These are phyloP conservation scores for Coprinellus aureogranulatus DNA, from an alignment of 768 basidiomycete species.

Conservation along the genomic window DNA sequence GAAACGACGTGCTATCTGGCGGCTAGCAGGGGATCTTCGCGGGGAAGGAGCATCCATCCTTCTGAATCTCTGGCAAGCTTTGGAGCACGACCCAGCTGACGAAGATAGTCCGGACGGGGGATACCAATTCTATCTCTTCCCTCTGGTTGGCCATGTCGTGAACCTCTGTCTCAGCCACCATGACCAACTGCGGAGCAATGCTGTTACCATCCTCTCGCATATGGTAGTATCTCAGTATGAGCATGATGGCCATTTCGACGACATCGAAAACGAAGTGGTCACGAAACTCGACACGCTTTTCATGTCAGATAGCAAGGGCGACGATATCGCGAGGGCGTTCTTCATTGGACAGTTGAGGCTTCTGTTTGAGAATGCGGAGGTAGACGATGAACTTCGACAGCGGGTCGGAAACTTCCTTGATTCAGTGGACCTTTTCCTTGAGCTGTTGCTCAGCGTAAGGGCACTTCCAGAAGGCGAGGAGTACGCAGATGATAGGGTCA, in stretches of 20 bases:
- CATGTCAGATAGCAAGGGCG: slow-evolving; percentile 89
- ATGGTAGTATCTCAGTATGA: slow-evolving; percentile 95
- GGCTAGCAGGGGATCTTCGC: slow-evolving; percentile 91
- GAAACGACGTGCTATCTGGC: slow-evolving; percentile 95
- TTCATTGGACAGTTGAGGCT: slow-evolving; percentile 88
- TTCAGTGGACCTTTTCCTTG: slow-evolving; percentile 89
- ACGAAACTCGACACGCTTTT: slow-evolving; percentile 88
- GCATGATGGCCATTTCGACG: slow-evolving; percentile 78
- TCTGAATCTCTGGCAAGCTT: slow-evolving; percentile 77
- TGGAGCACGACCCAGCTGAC: slow-evolving; percentile 66
- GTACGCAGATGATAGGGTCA: slow-evolving; percentile 91
- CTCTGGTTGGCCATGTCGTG: slow-evolving; percentile 86
- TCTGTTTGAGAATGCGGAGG: slow-evolving; percentile 81
- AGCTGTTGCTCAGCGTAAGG: slow-evolving; percentile 81
- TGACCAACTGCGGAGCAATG: slow-evolving; percentile 85
- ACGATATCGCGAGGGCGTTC: slow-evolving; percentile 88
- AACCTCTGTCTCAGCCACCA: slow-evolving; percentile 93
- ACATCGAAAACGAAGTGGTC: slow-evolving; percentile 90
- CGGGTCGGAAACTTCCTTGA: slow-evolving; percentile 82
- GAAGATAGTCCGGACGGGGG: slow-evolving; percentile 28
- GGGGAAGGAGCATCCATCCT: slow-evolving; percentile 86
- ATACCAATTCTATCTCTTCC: slow-evolving; percentile 79
- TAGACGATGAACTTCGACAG: slow-evolving; percentile 75
- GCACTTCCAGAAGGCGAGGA: slow-evolving; percentile 91
- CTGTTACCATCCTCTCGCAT: slow-evolving; percentile 88